Conservation (phyloP, 768 basidiomycete genomes). For the Tulasnella sp. region DNA sequence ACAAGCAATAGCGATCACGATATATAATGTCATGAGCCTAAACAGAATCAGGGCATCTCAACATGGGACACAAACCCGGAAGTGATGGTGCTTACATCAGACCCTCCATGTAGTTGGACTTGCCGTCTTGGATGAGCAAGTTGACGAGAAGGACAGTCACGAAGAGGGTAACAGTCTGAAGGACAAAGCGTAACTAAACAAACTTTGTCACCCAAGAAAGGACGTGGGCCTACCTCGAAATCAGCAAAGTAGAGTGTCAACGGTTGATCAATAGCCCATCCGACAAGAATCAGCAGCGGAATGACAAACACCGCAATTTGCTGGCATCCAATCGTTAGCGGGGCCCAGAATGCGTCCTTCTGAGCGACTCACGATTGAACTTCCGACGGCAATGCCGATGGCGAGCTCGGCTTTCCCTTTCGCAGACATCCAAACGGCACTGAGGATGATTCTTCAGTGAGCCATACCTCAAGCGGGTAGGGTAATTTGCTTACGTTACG, state of each 20-base stretch:
- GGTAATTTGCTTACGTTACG: conserved; percentile 26
- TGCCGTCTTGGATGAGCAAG: conserved; percentile 64
- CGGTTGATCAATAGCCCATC: conserved; percentile 67
- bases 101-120: conserved; percentile 89
- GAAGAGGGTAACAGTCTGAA: conserved; percentile 68
- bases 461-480: not conserved
- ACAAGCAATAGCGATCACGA: conserved; percentile 74
- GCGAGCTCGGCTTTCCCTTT: conserved; percentile 63
- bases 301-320: conserved; percentile 83
- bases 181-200: not conserved
- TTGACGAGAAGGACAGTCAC: conserved; percentile 82
- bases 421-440: conserved; percentile 79
- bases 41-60: not conserved
- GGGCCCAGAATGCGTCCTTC: not conserved
- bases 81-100: conserved; percentile 38
- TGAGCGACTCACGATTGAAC: conserved; percentile 51
- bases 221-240: conserved; percentile 48
- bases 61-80: not conserved
- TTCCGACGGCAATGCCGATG: conserved; percentile 68
- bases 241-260: conserved; percentile 74
- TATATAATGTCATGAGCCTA: conserved; percentile 46
- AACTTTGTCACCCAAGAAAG: not conserved
- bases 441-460: conserved; percentile 21
- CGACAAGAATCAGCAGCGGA: conserved; percentile 75
- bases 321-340: conserved; percentile 27